Base-by-base conservation (phyloP, 345 rosid genomes). In the Eucalyptus sideroxylon region DNA sequence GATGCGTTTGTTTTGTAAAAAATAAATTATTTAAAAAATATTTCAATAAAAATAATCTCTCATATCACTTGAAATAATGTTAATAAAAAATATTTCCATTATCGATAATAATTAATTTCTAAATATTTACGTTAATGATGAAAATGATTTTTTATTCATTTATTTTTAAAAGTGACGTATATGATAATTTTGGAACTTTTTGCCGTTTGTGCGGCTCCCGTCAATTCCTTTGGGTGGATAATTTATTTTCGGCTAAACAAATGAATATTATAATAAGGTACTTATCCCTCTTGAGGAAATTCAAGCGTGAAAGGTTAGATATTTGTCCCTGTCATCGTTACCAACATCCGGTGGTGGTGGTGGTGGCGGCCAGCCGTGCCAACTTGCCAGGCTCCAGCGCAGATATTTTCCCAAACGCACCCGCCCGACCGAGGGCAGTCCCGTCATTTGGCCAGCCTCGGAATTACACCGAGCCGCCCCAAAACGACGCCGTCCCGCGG, bases 401-500 rank as follows among this genome's bases (percentile, higher is more conserved):
- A 77, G 47, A 77, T 77, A 21, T 19, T 77, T 37, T 53, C 9
- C 59, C 11, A 53, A 21, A 21, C 59, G 59, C 26, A 21, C 5
- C 26, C 34, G 16, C 37, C 27, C 67, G 62, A 21, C 26, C 31
- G n/a, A 55, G 93, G 90, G 34, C 53, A 86, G 6, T 89, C 82
- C n/a, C 65, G 90, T 86, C 91, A 88, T 69, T 49, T 44, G 59
- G 19, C 53, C 19, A 50, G 53, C 17, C 59, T 53, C 59, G 59
- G 10, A 21, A 53, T 53, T 21, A 53, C 11, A 2, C 62, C 30
- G 30, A 11, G 6, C 30, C 3, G 62, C 12, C 62, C 14, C 5
- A 53, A 91, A 87, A 88, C 90, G 92, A 44, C 91, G 19, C 40
- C 90, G 91, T 49, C 62, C 30, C 30, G 30, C 5, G 37, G 30